Evolutionary conservation across 768 basidiomycete species (phyloP).

Genomic region (Boletus tomentosulus): DNA sequence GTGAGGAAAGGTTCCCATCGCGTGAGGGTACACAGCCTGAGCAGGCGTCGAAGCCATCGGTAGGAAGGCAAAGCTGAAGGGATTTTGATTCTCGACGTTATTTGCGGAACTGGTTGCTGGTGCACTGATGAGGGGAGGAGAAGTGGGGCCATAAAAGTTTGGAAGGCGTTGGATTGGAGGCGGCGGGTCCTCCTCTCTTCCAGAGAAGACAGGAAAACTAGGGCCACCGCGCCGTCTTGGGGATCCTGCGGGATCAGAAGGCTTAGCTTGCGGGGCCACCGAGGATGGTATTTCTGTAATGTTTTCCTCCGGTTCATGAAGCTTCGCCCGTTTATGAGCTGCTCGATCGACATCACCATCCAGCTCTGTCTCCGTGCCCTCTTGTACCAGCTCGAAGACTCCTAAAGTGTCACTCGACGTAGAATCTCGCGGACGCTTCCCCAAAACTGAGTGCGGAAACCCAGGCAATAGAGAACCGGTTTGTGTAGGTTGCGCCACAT

Average conservation of each 20-base stretch:
- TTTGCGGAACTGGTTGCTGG: constrained; percentile 44
- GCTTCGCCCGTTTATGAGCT: constrained; percentile 50
- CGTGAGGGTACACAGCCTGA: constrained; percentile 35
- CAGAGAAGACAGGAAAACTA: constrained; percentile 49
- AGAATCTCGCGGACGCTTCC: constrained; percentile 63
- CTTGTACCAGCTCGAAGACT: constrained; percentile 40
- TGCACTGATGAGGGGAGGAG: constrained; percentile 35
- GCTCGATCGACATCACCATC: constrained; percentile 40
- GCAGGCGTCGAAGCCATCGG: constrained; percentile 53
- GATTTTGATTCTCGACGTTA: constrained; percentile 50
- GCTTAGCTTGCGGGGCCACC: constrained; percentile 13
- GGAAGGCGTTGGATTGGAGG: constrained; percentile 52
- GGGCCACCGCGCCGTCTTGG: constrained; percentile 30
- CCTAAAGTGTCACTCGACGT: constrained; percentile 40
- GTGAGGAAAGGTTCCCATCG: constrained; percentile 35
- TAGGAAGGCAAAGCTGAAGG: constrained; percentile 50
- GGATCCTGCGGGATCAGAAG: constrained; percentile 11
- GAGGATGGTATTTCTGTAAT: constrained; percentile 11
- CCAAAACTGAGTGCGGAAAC: constrained; percentile 46
- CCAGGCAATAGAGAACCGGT: constrained; percentile 30
- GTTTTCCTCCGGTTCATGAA: constrained; percentile 26
- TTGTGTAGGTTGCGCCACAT: constrained; percentile 12
- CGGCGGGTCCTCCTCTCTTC: constrained; percentile 39
- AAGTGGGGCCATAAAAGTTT: constrained; percentile 44
- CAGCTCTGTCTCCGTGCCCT: constrained; percentile 37